Percentiles rank a stretch among this genome's conserved stretches.
Evolutionary conservation across 2,329 filamentous ascomycete species (phyloP).

Genomic region (Penicillium decumbens): DNA sequence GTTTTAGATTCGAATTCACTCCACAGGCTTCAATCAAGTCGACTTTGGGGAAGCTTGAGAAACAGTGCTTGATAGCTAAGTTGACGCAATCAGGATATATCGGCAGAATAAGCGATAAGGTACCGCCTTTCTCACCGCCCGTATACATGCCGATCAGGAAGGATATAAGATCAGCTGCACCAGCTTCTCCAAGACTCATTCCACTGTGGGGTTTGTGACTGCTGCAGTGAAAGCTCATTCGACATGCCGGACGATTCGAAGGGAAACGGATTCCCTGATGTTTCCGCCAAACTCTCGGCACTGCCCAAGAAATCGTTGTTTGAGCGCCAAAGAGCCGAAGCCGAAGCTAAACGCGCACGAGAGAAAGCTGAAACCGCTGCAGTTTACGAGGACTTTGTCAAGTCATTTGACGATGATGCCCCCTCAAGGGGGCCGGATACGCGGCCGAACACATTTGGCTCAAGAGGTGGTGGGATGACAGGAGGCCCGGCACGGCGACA

Average conservation of each 20-base stretch:
- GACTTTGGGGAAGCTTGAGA: neutral
- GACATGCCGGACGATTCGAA: constrained; percentile 40
- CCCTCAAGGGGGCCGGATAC: constrained; percentile 19
- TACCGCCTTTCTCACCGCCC: constrained; percentile 15
- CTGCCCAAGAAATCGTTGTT: constrained; percentile 80
- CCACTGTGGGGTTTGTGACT: neutral
- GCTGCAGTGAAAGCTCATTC: constrained; percentile 23
- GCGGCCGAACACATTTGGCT: constrained; percentile 26
- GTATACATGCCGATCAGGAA: constrained; percentile 8
- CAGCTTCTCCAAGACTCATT: constrained; percentile 4
- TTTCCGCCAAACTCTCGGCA: constrained; percentile 72
- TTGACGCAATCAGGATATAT: neutral
- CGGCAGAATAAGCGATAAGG: neutral
- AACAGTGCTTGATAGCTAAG: neutral
- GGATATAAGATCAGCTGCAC: neutral
- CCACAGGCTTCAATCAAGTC: neutral
- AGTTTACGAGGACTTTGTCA: constrained; percentile 81
- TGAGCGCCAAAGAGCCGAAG: constrained; percentile 82
- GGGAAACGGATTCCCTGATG: constrained; percentile 58
- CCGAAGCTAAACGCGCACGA: constrained; percentile 77
- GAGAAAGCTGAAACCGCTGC: constrained; percentile 85
- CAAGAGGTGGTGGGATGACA: constrained; percentile 33
- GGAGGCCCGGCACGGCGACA: constrained; percentile 56
- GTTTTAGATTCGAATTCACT: neutral
- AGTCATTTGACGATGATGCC: constrained; percentile 55